Conservation (phyloP, 208 protist genomes). For the Acanthamoeba castellanii region DNA sequence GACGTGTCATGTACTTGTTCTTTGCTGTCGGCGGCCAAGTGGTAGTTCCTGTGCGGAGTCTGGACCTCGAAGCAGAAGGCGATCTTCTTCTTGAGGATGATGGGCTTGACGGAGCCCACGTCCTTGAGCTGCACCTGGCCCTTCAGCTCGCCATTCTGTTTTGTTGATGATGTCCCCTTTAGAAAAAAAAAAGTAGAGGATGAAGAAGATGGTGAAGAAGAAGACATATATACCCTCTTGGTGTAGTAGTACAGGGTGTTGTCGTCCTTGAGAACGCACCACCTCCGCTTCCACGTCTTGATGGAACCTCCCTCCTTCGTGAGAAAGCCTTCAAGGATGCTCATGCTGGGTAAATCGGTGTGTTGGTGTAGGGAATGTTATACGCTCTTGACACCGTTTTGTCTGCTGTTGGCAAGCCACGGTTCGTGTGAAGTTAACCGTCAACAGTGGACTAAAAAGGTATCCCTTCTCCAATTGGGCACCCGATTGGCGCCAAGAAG, state of each 20-base stretch:
- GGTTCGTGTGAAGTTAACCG: too few relatives aligned
- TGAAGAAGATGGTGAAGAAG: too few relatives aligned
- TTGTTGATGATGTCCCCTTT: neutral
- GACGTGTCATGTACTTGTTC: neutral
- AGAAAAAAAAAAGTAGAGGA: neutral
- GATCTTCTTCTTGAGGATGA: neutral
- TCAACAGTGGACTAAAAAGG: too few relatives aligned
- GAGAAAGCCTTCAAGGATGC: neutral
- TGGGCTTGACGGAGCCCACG: neutral
- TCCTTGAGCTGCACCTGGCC: neutral
- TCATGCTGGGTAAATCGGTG: too few relatives aligned
- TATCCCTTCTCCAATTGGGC: too few relatives aligned
- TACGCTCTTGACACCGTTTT: too few relatives aligned
- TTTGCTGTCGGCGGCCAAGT: neutral
- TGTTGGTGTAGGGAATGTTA: too few relatives aligned
- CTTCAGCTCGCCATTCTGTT: neutral
- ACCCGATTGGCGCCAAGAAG: too few relatives aligned
- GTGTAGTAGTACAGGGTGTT: neutral
- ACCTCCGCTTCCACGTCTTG: neutral
- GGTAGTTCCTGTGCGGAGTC: constrained; percentile 11
- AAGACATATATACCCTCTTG: neutral
- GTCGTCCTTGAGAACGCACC: neutral
- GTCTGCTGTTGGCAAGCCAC: too few relatives aligned
- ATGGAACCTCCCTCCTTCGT: neutral
- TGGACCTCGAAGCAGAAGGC: neutral